These are phyloP conservation scores for Solanum ossicruentum DNA, from an alignment of 257 asterid genomes.

Conservation along the genomic window DNA sequence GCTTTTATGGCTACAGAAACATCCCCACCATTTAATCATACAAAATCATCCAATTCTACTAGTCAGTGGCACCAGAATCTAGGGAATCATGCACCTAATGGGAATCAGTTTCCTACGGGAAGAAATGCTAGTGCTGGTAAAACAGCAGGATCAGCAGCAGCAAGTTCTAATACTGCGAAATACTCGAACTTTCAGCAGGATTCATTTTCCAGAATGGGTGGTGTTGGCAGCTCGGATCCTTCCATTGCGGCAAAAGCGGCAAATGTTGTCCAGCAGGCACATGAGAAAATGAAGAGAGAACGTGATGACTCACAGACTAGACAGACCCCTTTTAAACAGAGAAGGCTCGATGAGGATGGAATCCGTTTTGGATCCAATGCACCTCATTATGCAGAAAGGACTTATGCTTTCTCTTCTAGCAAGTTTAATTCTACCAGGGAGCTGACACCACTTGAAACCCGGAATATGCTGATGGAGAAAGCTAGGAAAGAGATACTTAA, in stretches of 20 bases:
- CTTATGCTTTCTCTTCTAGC: slow-evolving; percentile 10
- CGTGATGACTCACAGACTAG: slow-evolving; percentile 30
- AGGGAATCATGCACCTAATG: slow-evolving; percentile 11
- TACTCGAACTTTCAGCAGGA: slow-evolving; percentile 13
- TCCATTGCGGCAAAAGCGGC: slow-evolving; percentile 39
- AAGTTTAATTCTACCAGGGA: slow-evolving; percentile 29
- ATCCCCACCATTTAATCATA: slow-evolving; percentile 31
- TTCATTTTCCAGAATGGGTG: slow-evolving; percentile 17
- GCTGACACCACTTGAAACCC: slow-evolving; percentile 22
- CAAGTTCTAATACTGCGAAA: slow-evolving; percentile 10
- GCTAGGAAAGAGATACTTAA: slow-evolving; percentile 31
- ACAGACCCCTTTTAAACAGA: slow-evolving; percentile 20
- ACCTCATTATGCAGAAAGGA: slow-evolving; percentile 1
- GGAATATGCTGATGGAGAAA: slow-evolving; percentile 32
- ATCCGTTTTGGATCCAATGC: slow-evolving; percentile 16
- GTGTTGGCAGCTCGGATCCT: slow-evolving; percentile 20
- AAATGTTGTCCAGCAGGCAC: slow-evolving; percentile 37
- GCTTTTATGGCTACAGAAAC: slow-evolving; percentile 53
- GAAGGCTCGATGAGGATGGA: slow-evolving; percentile 26
- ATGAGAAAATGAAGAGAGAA: slow-evolving; percentile 47
- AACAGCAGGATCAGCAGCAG: slow-evolving; percentile 20
- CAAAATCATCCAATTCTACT: slow-evolving; percentile 18
- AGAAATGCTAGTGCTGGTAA: slow-evolving; percentile 21
- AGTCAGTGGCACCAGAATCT: slow-evolving; percentile 14
- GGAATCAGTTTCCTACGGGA: slow-evolving; percentile 13